These are phyloP conservation scores for Penicillium sp. DNA, from an alignment of 2,329 filamentous ascomycete genomes.

Conservation along the genomic window DNA sequence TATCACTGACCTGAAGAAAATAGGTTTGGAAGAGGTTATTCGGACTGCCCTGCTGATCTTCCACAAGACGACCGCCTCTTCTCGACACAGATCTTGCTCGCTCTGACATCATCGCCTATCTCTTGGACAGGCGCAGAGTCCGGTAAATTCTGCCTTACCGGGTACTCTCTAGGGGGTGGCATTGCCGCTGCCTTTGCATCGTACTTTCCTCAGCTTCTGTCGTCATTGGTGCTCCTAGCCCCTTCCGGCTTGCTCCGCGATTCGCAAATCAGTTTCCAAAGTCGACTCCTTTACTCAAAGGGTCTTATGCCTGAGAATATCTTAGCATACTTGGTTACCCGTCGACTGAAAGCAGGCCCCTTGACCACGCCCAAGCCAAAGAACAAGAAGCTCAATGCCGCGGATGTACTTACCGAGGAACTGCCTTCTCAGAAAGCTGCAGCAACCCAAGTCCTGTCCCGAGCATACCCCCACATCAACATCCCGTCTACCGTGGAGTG, in stretches of 20 bases:
- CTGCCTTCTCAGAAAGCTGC: constrained; percentile 27
- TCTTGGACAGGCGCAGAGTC: constrained; percentile 51
- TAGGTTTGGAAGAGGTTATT: constrained; percentile 62
- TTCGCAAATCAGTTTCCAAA: constrained; percentile 52
- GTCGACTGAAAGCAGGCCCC: constrained; percentile 42
- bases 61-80: constrained; percentile 68
- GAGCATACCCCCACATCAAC: constrained; percentile 45
- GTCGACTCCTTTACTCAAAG: constrained; percentile 54
- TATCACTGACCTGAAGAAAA: not conserved
- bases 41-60: constrained; percentile 57
- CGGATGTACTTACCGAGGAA: constrained; percentile 38
- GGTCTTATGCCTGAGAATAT: constrained; percentile 53
- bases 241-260: constrained; percentile 67
- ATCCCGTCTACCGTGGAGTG: constrained; percentile 58
- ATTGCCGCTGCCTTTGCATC: constrained; percentile 61
- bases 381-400: constrained; percentile 30
- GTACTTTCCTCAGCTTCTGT: constrained; percentile 60
- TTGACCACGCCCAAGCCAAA: constrained; percentile 28
- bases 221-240: constrained; percentile 64
- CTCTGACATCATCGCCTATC: constrained; percentile 59
- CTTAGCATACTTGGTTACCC: constrained; percentile 44
- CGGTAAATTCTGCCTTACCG: constrained; percentile 59
- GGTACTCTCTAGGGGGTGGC: constrained; percentile 73
- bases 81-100: constrained; percentile 61
- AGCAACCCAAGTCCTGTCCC: constrained; percentile 45